Percentiles rank a stretch among this genome's conserved stretches.
Evolutionary conservation across 2,329 filamentous ascomycete genomes (phyloP).

Genomic region (Hypoxylon sp.): DNA sequence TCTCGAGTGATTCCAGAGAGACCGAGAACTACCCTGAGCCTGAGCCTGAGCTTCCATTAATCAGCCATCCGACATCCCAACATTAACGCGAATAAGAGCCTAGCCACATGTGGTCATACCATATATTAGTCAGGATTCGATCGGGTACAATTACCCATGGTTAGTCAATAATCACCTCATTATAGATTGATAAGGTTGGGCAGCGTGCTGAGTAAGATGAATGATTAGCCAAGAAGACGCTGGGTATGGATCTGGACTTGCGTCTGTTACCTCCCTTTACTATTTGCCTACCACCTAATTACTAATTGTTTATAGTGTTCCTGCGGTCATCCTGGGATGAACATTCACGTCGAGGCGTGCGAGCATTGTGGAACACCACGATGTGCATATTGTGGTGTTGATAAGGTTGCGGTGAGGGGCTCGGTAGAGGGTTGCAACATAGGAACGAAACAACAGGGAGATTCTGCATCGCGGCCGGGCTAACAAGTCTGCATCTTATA

Average conservation of each 20-base stretch:
- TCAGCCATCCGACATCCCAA: too few relatives aligned
- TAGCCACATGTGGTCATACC: neutral
- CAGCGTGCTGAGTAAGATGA: neutral
- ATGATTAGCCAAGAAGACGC: slow-evolving; percentile 21
- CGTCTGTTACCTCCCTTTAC: slow-evolving; percentile 1
- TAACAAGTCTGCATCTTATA: neutral
- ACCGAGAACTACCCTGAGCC: too few relatives aligned
- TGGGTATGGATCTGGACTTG: slow-evolving; percentile 35
- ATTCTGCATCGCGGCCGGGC: neutral
- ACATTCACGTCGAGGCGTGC: slow-evolving; percentile 25
- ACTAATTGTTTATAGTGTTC: slow-evolving; percentile 27
- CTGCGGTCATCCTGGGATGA: slow-evolving; percentile 35
- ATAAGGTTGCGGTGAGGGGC: slow-evolving; percentile 20
- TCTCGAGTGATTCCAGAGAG: too few relatives aligned
- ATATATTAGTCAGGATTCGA: neutral
- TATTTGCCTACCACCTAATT: neutral
- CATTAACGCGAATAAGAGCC: neutral
- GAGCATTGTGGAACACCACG: slow-evolving; percentile 21
- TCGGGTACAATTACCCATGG: slow-evolving; percentile 5
- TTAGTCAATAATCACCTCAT: slow-evolving; percentile 2
- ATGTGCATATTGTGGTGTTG: slow-evolving; percentile 31
- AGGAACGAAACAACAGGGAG: neutral
- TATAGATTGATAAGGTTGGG: too few relatives aligned
- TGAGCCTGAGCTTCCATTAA: too few relatives aligned
- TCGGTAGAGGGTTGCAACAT: neutral